Evolutionary conservation across 2,329 filamentous ascomycete species (phyloP), one percentile per base, ranked within the genome.

Genomic region (Cercospora berteroae): DNA sequence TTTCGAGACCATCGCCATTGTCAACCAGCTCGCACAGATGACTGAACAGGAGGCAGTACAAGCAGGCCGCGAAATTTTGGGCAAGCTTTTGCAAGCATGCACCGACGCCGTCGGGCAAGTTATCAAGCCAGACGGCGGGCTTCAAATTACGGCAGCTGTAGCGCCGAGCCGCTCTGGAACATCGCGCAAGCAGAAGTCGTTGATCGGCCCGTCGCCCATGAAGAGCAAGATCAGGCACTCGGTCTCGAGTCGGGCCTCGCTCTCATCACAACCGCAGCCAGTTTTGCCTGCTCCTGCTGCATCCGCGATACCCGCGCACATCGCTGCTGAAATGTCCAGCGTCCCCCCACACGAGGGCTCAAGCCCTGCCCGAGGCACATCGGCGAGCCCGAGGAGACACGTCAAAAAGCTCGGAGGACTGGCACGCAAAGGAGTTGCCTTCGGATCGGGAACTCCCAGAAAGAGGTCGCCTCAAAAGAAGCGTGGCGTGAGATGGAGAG

Each of bases 401-500:
- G 71, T 76, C 62, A 95, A 91, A 81, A 95, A 91, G 81, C 76
- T 84, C 64, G 82, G 81, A 58, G 78, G 79, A 8, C 63, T 69
- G 39, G 88, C 79, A 74, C 89, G 84, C 78, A 97, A 96, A 80
- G 88, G 88, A 12, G 84, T 97, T 59, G 87, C 75, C 12, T 76
- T 79, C 56, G 70, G 69, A 88, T 33, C 60, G 31, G 96, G 96
- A 75, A 93, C 93, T 1, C 93, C 93, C 0, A 89, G 89, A 64
- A 96, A 91, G 80, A 90, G 89, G 79, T 85, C 87, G 9, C 87
- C 89, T 0, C 79, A 79, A 42, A 86, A 86, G 73, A 93, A 93
- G 79, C 87, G 94, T 68, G 89, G 86, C 56, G 94, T 99, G 5
- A 88, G 94, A 71, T 99, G 95, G 95, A 89, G 92, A 67, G 93